These are phyloP conservation scores for Chlamydomonas asymmetrica DNA, from an alignment of 139 green algal species.

Conservation along the genomic window DNA sequence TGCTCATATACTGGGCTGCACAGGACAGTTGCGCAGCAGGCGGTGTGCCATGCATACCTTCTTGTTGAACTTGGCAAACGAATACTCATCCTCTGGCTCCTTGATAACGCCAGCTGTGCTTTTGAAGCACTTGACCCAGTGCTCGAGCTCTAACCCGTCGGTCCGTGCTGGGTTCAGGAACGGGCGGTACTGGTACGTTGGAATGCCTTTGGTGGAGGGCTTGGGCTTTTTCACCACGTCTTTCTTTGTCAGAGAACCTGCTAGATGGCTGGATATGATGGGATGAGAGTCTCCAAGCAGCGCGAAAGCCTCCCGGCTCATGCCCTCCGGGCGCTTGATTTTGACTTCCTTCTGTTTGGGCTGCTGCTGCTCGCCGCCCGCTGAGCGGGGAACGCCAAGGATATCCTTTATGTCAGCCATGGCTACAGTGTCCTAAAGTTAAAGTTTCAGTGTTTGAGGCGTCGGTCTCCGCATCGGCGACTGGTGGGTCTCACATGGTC, in stretches of 20 bases:
- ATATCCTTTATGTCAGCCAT: constrained; percentile 93
- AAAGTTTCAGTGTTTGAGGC: no score
- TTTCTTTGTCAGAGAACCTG: constrained; percentile 29
- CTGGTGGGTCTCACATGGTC: no score
- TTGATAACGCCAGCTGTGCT: constrained; percentile 68
- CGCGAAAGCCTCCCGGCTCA: constrained; percentile 87
- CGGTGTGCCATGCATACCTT: constrained; percentile 70
- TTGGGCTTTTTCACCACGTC: constrained; percentile 46
- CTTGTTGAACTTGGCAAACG: constrained; percentile 92
- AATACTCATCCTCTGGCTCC: constrained; percentile 76
- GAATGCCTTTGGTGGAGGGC: constrained; percentile 39
- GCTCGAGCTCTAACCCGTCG: constrained; percentile 74
- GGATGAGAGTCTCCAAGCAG: constrained; percentile 82
- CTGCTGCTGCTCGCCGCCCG: constrained; percentile 4
- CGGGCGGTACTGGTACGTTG: constrained; percentile 59
- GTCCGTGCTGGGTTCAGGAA: constrained; percentile 78
- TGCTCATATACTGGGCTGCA: constrained; percentile 62
- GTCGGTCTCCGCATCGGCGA: no score
- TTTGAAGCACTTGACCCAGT: constrained; percentile 89
- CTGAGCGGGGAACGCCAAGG: constrained; percentile 66
- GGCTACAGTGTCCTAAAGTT: no score
- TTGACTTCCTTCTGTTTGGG: constrained; percentile 63
- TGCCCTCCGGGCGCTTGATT: constrained; percentile 79
- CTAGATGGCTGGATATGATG: constrained; percentile 73
- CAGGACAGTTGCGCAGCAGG: constrained; percentile 45